phyloP scores from a whole-genome alignment of 805 yeast species.

The Sugiyamaella americana region DNA sequence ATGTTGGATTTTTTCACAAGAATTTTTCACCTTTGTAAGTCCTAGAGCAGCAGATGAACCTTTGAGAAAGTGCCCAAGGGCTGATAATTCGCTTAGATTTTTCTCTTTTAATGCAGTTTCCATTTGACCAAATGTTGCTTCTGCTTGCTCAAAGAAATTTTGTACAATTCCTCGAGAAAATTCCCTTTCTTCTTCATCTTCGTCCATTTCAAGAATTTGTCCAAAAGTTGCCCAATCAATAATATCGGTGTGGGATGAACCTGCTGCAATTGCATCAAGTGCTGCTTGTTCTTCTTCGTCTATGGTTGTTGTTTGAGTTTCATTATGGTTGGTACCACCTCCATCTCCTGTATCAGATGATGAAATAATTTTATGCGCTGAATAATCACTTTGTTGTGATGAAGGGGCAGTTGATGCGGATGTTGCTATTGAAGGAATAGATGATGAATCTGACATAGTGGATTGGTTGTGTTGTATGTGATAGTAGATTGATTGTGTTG shows the following conservation, averaged over 20 bases:
- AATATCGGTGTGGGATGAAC: constrained; percentile 38
- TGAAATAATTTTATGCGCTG: no score
- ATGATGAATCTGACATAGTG: no score
- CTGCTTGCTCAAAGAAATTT: constrained; percentile 86
- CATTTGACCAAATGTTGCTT: constrained; percentile 68
- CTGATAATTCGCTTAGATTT: constrained; percentile 53
- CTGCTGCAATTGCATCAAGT: background rate
- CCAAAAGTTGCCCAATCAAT: constrained; percentile 85
- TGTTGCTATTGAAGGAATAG: no score
- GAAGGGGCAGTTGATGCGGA: no score
- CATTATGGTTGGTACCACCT: no score
- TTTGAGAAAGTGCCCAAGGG: constrained; percentile 85
- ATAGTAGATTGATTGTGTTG: no score
- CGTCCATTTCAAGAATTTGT: constrained; percentile 91
- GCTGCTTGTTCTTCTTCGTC: background rate
- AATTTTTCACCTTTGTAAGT: constrained; percentile 67
- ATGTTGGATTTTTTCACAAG: constrained; percentile 92
- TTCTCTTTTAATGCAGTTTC: constrained; percentile 43
- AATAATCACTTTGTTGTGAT: no score
- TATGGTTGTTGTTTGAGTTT: background rate
- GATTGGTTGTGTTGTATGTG: no score
- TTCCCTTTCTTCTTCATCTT: constrained; percentile 74
- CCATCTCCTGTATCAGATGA: no score
- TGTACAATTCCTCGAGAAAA: constrained; percentile 72
- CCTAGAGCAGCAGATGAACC: constrained; percentile 97